Evolutionary conservation across 2,329 filamentous ascomycete genomes (phyloP), one percentile per base, ranked within the genome.

Genomic region (Fusarium compactum): DNA sequence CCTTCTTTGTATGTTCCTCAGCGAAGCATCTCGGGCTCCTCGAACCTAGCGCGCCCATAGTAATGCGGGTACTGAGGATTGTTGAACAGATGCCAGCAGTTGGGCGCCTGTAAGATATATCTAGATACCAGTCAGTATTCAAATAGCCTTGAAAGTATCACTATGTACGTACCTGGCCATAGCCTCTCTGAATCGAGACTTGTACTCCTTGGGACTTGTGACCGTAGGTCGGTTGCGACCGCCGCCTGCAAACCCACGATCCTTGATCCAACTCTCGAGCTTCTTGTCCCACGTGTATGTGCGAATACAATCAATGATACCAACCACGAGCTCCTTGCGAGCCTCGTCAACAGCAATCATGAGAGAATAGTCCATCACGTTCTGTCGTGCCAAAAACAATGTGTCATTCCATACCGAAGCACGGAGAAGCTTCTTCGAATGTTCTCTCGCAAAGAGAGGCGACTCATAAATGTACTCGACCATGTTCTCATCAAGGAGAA

Each of bases 281-380:
- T 98, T 98, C 86, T 99, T 99, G 84, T 99, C 96, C 94, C 96
- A 99, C 0, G 96, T 99, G 78, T 98, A 99, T 0, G 96, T 99
- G 58, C 96, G 90, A 72, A 99, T 98, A 79, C 96, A 98, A 79
- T 99, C 95, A 70, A 99, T 98, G 76, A 99, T 98, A 7, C 96
- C 96, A 4, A 99, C 95, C 16, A 98, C 94, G 16, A 99, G 88
- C 81, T 99, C 95, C 76, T 95, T 95, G 69, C 90, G 89, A 40
- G 87, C 86, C 78, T 98, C 96, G 76, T 99, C 95, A 46, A 99
- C 97, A 1, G 95, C 97, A 58, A 98, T 95, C 96, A 99, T 99
- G 46, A 99, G 87, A 25, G 92, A 96, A 82, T 99, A 99, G 81
- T 99, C 96, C 96, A 99, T 99, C 58, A 99, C 96, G 75, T 98